phyloP scores from a whole-genome alignment of 2,329 filamentous ascomycete genomes.

The Pseudopyricularia javanii region DNA sequence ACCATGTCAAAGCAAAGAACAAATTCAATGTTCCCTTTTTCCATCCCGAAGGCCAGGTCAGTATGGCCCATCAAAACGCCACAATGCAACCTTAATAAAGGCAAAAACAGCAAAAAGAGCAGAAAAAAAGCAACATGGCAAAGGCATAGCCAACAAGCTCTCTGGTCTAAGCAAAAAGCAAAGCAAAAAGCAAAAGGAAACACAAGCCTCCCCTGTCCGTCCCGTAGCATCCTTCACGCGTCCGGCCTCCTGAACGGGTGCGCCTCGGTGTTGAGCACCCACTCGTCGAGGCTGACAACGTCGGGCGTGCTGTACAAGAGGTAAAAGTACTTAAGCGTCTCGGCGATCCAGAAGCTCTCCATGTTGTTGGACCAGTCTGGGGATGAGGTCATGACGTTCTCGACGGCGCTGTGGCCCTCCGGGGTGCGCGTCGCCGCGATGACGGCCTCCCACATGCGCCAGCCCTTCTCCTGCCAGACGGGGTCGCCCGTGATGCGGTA shows the following conservation, averaged over 20 bases:
- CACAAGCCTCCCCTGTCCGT: no score
- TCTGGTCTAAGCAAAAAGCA: no score
- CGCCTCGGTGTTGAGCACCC: constrained; percentile 54
- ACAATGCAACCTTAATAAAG: no score
- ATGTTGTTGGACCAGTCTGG: constrained; percentile 44
- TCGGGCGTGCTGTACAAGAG: constrained; percentile 60
- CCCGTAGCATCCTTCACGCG: not conserved
- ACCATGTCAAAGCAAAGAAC: no score
- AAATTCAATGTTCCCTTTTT: no score
- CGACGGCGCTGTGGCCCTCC: constrained; percentile 58
- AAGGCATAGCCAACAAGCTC: no score
- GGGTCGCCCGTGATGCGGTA: constrained; percentile 78
- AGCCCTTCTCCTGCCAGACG: constrained; percentile 67
- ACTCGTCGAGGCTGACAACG: constrained; percentile 56
- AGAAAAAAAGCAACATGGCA: no score
- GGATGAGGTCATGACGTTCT: constrained; percentile 38
- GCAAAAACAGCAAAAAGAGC: no score
- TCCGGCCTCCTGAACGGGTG: constrained; percentile 40
- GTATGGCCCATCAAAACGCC: no score
- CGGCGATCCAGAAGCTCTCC: constrained; percentile 85
- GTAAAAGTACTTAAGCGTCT: constrained; percentile 90
- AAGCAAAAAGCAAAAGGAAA: no score
- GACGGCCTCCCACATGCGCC: constrained; percentile 72
- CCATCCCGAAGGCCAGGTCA: no score
- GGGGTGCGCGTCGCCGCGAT: constrained; percentile 52